These are phyloP conservation scores for Magnusiomyces ingens DNA, from an alignment of 1,139 yeast genomes.

Conservation along the genomic window DNA sequence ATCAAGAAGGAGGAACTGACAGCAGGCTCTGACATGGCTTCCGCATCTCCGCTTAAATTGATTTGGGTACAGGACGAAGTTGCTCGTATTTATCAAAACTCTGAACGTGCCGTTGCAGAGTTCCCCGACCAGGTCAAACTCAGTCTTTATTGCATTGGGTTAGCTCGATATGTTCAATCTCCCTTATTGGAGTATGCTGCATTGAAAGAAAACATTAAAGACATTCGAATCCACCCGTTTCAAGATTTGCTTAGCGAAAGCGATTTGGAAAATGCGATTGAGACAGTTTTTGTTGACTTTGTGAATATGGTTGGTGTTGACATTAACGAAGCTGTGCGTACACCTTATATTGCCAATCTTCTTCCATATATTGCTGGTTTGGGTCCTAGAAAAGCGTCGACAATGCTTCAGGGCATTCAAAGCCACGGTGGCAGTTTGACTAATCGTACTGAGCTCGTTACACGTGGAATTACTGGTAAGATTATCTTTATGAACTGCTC, in stretches of 20 bases:
- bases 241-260: conserved; percentile 69
- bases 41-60: conserved; percentile 45
- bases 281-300: conserved; percentile 80
- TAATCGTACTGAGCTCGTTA: conserved; percentile 71
- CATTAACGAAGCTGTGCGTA: conserved; percentile 80
- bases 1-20: conserved; percentile 48
- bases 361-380: conserved; percentile 81
- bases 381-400: conserved; percentile 93
- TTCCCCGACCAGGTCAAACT: conserved; percentile 83
- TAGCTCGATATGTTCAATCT: conserved; percentile 85
- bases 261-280: conserved; percentile 57
- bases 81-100: conserved; percentile 79
- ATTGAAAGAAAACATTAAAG: conserved; percentile 62
- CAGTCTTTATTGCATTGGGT: conserved; percentile 78
- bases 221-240: conserved; percentile 66
- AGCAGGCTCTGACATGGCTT: conserved; percentile 46
- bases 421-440: conserved; percentile 62
- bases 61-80: conserved; percentile 92
- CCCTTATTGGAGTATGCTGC: conserved; percentile 86
- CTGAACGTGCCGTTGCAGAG: conserved; percentile 67
- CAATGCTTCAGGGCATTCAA: conserved; percentile 75
- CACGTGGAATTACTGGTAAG: conserved; percentile 70
- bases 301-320: conserved; percentile 91
- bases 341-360: conserved; percentile 59
- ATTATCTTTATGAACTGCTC: conserved; percentile 87